Percentiles rank a stretch among this genome's conserved stretches.
Conservation (phyloP, 148 eudicot genomes). For the Silene uniflora region DNA sequence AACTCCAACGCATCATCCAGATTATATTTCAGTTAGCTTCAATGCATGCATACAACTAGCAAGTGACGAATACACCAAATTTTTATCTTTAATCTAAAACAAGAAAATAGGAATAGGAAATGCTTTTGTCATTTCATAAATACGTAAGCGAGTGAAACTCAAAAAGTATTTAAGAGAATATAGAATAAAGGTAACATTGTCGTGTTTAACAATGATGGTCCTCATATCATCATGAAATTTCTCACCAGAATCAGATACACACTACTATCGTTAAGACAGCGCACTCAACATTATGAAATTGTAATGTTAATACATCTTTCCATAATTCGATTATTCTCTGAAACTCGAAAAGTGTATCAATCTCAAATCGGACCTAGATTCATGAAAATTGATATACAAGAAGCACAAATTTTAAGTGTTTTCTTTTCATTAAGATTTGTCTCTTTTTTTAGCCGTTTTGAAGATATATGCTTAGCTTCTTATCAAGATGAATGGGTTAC, state of each 20-base stretch:
- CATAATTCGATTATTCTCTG: not conserved
- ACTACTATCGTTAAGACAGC: not conserved
- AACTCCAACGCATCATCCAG: too few relatives aligned
- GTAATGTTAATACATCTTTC: not conserved
- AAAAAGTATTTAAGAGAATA: not conserved
- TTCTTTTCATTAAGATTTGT: constrained; percentile 22
- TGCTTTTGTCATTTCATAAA: not conserved
- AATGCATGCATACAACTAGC: not conserved
- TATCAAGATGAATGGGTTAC: constrained; percentile 7
- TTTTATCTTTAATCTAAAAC: not conserved
- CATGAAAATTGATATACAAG: not conserved
- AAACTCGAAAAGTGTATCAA: constrained; percentile 4
- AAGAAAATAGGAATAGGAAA: not conserved
- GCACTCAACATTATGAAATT: not conserved
- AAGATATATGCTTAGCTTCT: constrained; percentile 22
- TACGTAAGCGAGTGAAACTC: not conserved
- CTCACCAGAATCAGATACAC: not conserved
- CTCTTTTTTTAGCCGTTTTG: not conserved
- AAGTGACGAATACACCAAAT: not conserved
- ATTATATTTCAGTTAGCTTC: too few relatives aligned
- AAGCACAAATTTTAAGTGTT: constrained; percentile 20
- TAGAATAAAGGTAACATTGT: not conserved
- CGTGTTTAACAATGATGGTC: not conserved
- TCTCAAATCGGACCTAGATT: not conserved
- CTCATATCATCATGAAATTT: not conserved